Evolutionary conservation across 352 stramenopile species (phyloP).

Genomic region (Pythium sukuiense): DNA sequence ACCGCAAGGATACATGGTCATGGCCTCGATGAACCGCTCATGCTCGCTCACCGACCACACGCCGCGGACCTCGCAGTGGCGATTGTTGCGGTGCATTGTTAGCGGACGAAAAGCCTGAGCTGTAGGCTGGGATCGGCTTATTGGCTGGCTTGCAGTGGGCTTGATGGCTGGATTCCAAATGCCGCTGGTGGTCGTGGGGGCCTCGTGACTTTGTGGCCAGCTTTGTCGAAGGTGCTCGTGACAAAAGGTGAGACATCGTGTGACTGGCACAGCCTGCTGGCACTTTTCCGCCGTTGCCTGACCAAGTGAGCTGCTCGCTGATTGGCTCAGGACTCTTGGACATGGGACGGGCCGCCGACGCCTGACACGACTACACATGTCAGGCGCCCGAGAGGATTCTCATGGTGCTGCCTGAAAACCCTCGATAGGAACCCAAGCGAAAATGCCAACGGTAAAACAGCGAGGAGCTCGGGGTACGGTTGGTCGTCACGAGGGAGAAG

Average conservation of each 20-base stretch:
- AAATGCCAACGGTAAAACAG: no score
- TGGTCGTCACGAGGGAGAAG: no score
- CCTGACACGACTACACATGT: not conserved
- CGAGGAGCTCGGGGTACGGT: no score
- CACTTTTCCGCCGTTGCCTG: conserved; percentile 17
- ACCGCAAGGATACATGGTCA: conserved; percentile 68
- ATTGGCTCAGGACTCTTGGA: conserved; percentile 3
- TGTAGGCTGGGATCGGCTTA: not conserved
- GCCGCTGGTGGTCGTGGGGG: not conserved
- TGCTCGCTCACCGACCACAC: conserved; percentile 73
- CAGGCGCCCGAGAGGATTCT: no score
- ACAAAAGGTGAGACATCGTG: not conserved
- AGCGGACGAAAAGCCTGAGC: not conserved
- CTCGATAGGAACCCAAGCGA: no score
- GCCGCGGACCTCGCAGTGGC: conserved; percentile 32
- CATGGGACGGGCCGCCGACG: not conserved
- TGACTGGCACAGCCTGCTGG: not conserved
- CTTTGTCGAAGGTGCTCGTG: not conserved
- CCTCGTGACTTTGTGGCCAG: not conserved
- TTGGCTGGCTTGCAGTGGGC: not conserved
- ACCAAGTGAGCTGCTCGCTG: conserved; percentile 15
- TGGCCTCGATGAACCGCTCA: conserved; percentile 74
- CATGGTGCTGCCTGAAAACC: no score
- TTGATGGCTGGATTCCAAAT: conserved; percentile 7
- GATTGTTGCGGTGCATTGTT: conserved; percentile 22